phyloP scores from a whole-genome alignment of 2,329 filamentous ascomycete genomes.

The Stachybotrys echinatus region DNA sequence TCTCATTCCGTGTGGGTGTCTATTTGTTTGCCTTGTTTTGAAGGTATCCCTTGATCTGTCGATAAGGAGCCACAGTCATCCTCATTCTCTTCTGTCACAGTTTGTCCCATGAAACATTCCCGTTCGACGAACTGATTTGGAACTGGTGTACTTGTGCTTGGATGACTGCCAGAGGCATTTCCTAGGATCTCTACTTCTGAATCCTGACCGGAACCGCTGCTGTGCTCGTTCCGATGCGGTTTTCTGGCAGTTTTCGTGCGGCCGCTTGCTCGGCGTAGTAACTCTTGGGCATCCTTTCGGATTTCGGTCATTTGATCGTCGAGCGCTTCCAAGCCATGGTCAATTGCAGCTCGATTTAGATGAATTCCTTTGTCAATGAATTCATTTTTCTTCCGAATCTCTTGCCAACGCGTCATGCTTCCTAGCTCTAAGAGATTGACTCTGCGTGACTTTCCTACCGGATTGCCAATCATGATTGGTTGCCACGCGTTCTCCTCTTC shows the following conservation, averaged over 20 bases:
- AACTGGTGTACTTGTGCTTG: constrained; percentile 7
- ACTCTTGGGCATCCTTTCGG: constrained; percentile 23
- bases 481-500: constrained; percentile 58
- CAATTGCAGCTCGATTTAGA: constrained; percentile 28
- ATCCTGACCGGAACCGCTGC: constrained; percentile 19
- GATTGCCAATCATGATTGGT: constrained; percentile 66
- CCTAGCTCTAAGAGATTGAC: constrained; percentile 71
- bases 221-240: constrained; percentile 20
- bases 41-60: no score
- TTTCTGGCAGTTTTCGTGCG: constrained; percentile 15
- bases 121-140: constrained; percentile 19
- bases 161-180: constrained; percentile 2
- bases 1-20: no score
- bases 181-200: constrained; percentile 23
- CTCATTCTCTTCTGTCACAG: constrained; percentile 27
- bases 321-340: constrained; percentile 28
- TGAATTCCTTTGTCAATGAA: constrained; percentile 43
- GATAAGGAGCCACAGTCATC: constrained; percentile 6
- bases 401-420: constrained; percentile 63
- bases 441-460: constrained; percentile 60
- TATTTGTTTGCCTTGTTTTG: no score
- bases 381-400: constrained; percentile 59
- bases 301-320: constrained; percentile 31
- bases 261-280: constrained; percentile 20
- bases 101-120: constrained; percentile 31